A percentile compares a stretch with the other conserved stretches of the same genome.
Evolutionary conservation across 2,329 filamentous ascomycete species (phyloP).

Genomic region (Aureobasidium sp.): DNA sequence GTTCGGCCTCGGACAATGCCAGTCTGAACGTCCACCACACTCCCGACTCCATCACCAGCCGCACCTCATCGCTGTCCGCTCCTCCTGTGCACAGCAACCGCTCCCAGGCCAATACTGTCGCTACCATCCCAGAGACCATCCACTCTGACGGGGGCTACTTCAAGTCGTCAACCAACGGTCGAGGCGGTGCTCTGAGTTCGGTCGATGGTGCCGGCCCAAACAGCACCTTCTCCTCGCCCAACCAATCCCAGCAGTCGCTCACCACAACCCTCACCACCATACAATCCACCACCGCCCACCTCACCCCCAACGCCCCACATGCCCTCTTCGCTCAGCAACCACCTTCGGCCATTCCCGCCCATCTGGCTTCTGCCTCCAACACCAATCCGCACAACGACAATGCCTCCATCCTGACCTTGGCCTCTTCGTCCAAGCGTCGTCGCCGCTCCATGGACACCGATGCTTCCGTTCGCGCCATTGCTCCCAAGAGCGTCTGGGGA

Average conservation of each 20-base stretch:
- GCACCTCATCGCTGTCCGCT: conserved; percentile 5
- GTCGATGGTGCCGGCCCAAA: conserved; percentile 53
- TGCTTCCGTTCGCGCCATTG: conserved; percentile 76
- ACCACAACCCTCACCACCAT: conserved; percentile 82
- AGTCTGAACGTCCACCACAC: conserved; percentile 10
- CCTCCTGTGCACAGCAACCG: conserved; percentile 47
- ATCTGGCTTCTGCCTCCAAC: conserved; percentile 26
- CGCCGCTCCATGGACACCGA: conserved; percentile 78
- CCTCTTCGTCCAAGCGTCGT: conserved; percentile 73
- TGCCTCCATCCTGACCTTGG: conserved; percentile 76
- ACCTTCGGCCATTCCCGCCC: conserved; percentile 2
- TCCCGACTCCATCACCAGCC: conserved; percentile 26
- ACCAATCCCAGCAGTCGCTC: conserved; percentile 71
- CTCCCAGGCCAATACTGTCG: conserved; percentile 70
- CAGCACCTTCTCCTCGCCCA: conserved; percentile 74
- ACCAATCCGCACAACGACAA: conserved; percentile 58
- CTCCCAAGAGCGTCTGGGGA: conserved; percentile 74
- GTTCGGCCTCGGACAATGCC: conserved; percentile 5
- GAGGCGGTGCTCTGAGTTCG: conserved; percentile 56
- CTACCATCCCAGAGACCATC: conserved; percentile 72
- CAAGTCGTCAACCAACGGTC: conserved; percentile 64
- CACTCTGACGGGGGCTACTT: conserved; percentile 71
- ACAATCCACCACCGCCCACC: conserved; percentile 55
- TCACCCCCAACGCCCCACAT: conserved; percentile 24
- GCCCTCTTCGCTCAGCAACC: conserved; percentile 19